phyloP scores from a whole-genome alignment of 2,329 filamentous ascomycete species.

The Penicillium occitanis region DNA sequence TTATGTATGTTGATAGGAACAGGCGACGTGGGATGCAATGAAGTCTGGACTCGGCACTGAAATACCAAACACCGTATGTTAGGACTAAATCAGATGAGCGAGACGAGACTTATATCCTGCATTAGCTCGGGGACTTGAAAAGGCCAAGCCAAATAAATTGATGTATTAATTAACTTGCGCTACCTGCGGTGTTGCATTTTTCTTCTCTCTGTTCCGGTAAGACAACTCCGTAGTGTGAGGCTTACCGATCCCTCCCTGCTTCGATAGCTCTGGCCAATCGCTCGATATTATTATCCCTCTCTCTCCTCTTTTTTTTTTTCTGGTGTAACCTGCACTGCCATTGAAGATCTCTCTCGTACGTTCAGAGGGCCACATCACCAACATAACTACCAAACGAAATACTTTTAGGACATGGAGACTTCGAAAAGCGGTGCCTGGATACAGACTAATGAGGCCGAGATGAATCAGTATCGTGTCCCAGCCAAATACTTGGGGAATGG shows the following conservation, averaged over 20 bases:
- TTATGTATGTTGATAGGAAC: not conserved
- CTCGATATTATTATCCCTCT: not conserved
- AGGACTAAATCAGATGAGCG: not conserved
- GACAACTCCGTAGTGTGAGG: not conserved
- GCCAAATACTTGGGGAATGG: conserved; percentile 40
- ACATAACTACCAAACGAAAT: not conserved
- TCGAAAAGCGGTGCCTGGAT: conserved; percentile 9
- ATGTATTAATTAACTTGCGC: not conserved
- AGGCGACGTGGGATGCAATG: not conserved
- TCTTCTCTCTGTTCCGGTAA: not conserved
- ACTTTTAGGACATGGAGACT: not conserved
- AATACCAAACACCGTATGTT: not conserved
- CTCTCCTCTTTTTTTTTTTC: not conserved
- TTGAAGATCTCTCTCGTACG: not conserved
- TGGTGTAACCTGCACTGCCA: not conserved
- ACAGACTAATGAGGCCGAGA: conserved; percentile 24
- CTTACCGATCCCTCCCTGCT: not conserved
- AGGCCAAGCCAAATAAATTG: not conserved
- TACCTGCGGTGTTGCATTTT: conserved; percentile 1
- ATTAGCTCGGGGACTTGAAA: not conserved
- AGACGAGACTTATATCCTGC: not conserved
- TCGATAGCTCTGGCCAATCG: not conserved
- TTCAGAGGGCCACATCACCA: not conserved
- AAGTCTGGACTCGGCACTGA: not conserved
- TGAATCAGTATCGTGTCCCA: conserved; percentile 32